Percentiles rank a stretch among this genome's conserved stretches.
phyloP scores from a whole-genome alignment of 2,329 filamentous ascomycete species.

The Aspergillus sergii region DNA sequence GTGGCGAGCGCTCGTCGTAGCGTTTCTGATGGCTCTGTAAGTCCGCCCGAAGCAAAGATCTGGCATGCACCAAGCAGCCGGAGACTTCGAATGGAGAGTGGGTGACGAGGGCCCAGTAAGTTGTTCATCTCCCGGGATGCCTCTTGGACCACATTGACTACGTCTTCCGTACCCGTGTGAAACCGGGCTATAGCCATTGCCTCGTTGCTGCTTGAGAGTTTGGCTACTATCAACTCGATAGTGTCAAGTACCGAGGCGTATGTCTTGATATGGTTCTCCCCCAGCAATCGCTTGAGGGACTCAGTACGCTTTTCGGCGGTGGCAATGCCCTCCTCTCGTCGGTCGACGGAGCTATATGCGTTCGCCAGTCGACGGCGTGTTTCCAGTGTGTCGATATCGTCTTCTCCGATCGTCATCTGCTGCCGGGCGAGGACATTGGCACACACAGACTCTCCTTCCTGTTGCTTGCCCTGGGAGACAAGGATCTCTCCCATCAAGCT shows the following conservation, averaged over 20 bases:
- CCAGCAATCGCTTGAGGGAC: slow-evolving; percentile 25
- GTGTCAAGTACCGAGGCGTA: slow-evolving; percentile 24
- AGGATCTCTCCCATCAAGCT: slow-evolving; percentile 33
- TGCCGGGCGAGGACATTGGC: slow-evolving; percentile 36
- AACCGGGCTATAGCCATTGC: slow-evolving; percentile 14
- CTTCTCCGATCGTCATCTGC: slow-evolving; percentile 36
- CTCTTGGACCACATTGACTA: slow-evolving; percentile 18
- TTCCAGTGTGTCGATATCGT: slow-evolving; percentile 32
- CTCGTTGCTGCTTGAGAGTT: slow-evolving; percentile 16
- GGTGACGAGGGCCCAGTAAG: slow-evolving; percentile 25
- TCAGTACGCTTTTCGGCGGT: slow-evolving; percentile 26
- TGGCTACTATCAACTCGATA: slow-evolving; percentile 27
- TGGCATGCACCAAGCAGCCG: slow-evolving; percentile 26
- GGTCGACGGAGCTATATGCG: slow-evolving; percentile 26
- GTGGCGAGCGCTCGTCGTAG: slow-evolving; percentile 32
- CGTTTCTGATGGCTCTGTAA: slow-evolving; percentile 28
- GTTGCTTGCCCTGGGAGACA: slow-evolving; percentile 25
- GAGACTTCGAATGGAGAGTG: slow-evolving; percentile 28
- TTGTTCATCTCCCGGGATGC: slow-evolving; percentile 25
- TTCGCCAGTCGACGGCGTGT: slow-evolving; percentile 31
- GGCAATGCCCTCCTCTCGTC: slow-evolving; percentile 27
- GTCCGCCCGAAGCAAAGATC: slow-evolving; percentile 20
- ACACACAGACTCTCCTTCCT: slow-evolving; percentile 33
- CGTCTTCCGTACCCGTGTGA: slow-evolving; percentile 18
- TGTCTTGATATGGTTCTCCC: slow-evolving; percentile 31